A percentile compares a stretch with the other conserved stretches of the same genome.
Evolutionary conservation across 257 asterid species (phyloP).

Genomic region (Rhazya stricta): DNA sequence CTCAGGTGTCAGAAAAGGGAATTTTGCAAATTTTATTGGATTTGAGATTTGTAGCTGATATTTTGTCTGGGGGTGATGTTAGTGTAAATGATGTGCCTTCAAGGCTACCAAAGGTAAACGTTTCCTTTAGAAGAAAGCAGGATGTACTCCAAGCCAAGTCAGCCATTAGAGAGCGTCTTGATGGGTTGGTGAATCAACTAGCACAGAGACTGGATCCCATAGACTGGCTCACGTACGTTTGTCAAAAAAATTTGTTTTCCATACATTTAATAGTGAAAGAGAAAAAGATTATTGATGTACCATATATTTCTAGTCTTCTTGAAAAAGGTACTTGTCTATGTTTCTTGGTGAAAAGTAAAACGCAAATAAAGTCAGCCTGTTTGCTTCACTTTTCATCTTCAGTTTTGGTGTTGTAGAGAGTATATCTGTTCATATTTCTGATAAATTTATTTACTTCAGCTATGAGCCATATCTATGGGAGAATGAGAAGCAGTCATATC

Average conservation of each 20-base stretch:
- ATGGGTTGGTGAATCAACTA: constrained; percentile 50
- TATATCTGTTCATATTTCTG: constrained; percentile 19
- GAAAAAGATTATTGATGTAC: not conserved
- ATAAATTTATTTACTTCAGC: constrained; percentile 42
- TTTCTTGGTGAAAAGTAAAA: not conserved
- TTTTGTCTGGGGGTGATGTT: constrained; percentile 70
- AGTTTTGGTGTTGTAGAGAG: not conserved
- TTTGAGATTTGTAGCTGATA: constrained; percentile 76
- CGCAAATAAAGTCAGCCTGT: not conserved
- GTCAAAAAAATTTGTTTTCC: constrained; percentile 9
- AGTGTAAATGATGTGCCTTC: constrained; percentile 46
- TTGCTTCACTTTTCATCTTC: not conserved
- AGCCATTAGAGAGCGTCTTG: constrained; percentile 47
- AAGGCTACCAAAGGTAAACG: constrained; percentile 41
- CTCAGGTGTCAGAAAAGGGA: constrained; percentile 81
- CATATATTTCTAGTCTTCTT: not conserved
- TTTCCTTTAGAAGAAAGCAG: constrained; percentile 72
- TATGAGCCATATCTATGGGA: constrained; percentile 96
- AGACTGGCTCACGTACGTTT: constrained; percentile 97
- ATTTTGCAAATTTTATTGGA: constrained; percentile 82
- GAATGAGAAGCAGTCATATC: constrained; percentile 86
- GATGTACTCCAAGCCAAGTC: constrained; percentile 49
- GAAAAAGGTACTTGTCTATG: not conserved
- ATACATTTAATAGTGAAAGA: not conserved
- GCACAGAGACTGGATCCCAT: constrained; percentile 88